Evolutionary conservation across 1,139 yeast species (phyloP).

Genomic region (Suzukiozyma palmioleophila): DNA sequence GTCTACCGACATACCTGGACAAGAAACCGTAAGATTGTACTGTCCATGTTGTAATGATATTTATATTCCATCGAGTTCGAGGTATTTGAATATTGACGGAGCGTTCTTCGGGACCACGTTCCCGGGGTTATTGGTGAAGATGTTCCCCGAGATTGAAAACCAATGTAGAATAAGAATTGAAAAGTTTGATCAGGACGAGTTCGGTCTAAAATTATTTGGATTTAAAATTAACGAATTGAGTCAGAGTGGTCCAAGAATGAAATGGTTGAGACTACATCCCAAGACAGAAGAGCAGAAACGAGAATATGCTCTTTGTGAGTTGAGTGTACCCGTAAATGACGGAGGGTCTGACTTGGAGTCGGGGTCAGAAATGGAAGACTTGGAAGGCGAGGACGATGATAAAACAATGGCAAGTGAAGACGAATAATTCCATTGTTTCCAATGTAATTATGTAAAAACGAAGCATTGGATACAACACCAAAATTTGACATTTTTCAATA

Average conservation of each 20-base stretch:
- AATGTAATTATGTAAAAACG: too few relatives aligned
- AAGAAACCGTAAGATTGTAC: slow-evolving; percentile 84
- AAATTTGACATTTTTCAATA: too few relatives aligned
- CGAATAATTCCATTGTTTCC: slow-evolving; percentile 2
- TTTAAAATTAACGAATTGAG: slow-evolving; percentile 76
- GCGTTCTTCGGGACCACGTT: slow-evolving; percentile 96
- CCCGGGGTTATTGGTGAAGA: slow-evolving; percentile 85
- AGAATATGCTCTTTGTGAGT: slow-evolving; percentile 63
- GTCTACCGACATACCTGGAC: slow-evolving; percentile 83
- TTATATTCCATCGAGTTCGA: slow-evolving; percentile 78
- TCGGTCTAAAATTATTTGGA: slow-evolving; percentile 81
- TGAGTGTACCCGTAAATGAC: slow-evolving; percentile 39
- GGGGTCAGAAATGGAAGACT: slow-evolving; percentile 21
- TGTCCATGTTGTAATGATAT: slow-evolving; percentile 95
- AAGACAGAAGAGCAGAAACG: slow-evolving; percentile 50
- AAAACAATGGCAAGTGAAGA: slow-evolving; percentile 47
- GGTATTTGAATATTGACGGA: slow-evolving; percentile 88
- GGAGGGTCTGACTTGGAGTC: slow-evolving; percentile 22
- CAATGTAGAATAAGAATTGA: slow-evolving; percentile 46
- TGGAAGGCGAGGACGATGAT: slow-evolving; percentile 23
- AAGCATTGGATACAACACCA: too few relatives aligned
- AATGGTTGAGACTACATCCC: slow-evolving; percentile 84
- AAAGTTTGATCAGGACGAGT: slow-evolving; percentile 50
- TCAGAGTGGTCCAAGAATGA: slow-evolving; percentile 86
- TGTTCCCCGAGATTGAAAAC: slow-evolving; percentile 75